A percentile compares a stretch with the other conserved stretches of the same genome.
Evolutionary conservation across 164 flowering plant species (phyloP).

Genomic region (Annona squamosa): DNA sequence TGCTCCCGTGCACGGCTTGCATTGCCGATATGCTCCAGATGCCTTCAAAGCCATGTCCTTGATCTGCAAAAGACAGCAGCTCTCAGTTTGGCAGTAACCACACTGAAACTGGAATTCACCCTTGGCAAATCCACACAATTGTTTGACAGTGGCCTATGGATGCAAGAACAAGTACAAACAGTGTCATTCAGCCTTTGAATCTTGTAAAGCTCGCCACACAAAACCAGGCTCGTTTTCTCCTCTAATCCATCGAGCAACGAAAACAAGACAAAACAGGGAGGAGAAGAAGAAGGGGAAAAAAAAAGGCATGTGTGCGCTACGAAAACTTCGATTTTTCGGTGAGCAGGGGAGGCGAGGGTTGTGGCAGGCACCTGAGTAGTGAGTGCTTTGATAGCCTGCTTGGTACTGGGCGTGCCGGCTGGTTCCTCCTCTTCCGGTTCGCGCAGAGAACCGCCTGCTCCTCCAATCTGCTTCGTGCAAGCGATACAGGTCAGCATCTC

Average conservation of each 20-base stretch:
- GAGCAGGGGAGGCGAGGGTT: not conserved
- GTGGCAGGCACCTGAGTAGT: slow-evolving; percentile 50
- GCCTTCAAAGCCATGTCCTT: slow-evolving; percentile 94
- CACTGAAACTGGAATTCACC: not conserved
- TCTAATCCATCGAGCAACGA: not conserved
- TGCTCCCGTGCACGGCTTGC: slow-evolving; percentile 83
- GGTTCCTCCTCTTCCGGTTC: slow-evolving; percentile 33
- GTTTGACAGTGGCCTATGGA: not conserved
- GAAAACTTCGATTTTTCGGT: too few relatives aligned
- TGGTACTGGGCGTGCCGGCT: slow-evolving; percentile 45
- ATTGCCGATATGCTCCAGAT: slow-evolving; percentile 76
- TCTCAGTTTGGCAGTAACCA: not conserved
- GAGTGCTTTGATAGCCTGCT: slow-evolving; percentile 63
- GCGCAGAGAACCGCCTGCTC: slow-evolving; percentile 30
- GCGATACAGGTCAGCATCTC: slow-evolving; percentile 85
- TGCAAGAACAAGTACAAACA: not conserved
- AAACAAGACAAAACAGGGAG: too few relatives aligned
- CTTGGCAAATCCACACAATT: not conserved
- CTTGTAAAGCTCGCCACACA: not conserved
- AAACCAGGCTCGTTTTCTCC: not conserved
- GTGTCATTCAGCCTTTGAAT: not conserved
- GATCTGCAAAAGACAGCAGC: slow-evolving; percentile 38
- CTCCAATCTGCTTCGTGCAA: slow-evolving; percentile 71
- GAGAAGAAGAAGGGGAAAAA: too few relatives aligned
- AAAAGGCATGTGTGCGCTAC: too few relatives aligned